These are phyloP conservation scores for Leucosporidium yakuticum DNA, from an alignment of 768 basidiomycete species.

Conservation along the genomic window DNA sequence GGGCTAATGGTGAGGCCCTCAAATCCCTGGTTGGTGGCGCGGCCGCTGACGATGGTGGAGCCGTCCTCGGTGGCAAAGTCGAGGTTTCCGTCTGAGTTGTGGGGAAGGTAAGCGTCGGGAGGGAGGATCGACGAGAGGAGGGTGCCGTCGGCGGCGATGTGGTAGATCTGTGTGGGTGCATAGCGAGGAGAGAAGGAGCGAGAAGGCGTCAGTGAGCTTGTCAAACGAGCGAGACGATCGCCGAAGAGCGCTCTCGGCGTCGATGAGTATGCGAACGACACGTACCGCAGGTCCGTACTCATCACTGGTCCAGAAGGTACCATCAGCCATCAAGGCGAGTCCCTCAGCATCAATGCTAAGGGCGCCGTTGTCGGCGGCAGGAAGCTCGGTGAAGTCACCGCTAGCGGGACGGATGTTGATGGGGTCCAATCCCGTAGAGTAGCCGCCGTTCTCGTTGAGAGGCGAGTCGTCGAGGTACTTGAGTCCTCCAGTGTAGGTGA, in stretches of 20 bases:
- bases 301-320: slow-evolving; percentile 61
- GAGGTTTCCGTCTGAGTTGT: slow-evolving; percentile 44
- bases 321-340: slow-evolving; percentile 55
- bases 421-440: slow-evolving; percentile 37
- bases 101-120: slow-evolving; percentile 55
- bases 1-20: slow-evolving; percentile 57
- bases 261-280: neutral
- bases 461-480: slow-evolving; percentile 49
- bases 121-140: slow-evolving; percentile 58
- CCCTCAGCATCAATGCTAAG: slow-evolving; percentile 59
- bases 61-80: slow-evolving; percentile 52
- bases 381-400: slow-evolving; percentile 51
- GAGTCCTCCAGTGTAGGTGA: slow-evolving; percentile 53
- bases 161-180: slow-evolving; percentile 54
- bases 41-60: slow-evolving; percentile 51
- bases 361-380: slow-evolving; percentile 49
- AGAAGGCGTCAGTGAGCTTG: too few relatives aligned
- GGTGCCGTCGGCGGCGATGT: slow-evolving; percentile 49
- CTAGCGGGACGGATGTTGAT: slow-evolving; percentile 42
- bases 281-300: slow-evolving; percentile 52
- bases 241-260: too few relatives aligned
- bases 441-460: slow-evolving; percentile 15
- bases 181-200: too few relatives aligned
- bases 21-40: slow-evolving; percentile 57
- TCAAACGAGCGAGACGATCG: too few relatives aligned